Conservation (phyloP, 1,284 basidiomycete species). For the Cutaneotrichosporon sp. region DNA sequence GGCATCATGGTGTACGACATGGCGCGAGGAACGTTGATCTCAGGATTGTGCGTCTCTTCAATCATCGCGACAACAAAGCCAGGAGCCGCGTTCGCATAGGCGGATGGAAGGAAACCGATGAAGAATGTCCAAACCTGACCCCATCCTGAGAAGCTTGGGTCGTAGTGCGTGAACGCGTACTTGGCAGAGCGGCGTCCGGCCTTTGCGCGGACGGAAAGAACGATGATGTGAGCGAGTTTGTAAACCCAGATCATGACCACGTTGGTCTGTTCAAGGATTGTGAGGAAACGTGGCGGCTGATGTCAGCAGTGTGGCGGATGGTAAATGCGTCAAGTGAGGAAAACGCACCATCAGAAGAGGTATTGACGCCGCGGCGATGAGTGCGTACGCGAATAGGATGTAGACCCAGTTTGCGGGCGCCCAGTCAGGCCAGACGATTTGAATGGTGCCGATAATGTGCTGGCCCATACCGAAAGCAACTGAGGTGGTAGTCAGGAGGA, state of each 20-base stretch:
- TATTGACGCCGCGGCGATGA: slow-evolving; percentile 15
- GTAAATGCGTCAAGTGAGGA: background rate
- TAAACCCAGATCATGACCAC: slow-evolving; percentile 17
- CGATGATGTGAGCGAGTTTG: slow-evolving; percentile 20
- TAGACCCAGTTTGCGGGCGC: slow-evolving; percentile 19
- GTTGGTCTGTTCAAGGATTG: slow-evolving; percentile 17
- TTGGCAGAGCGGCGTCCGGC: slow-evolving; percentile 19
- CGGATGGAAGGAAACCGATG: slow-evolving; percentile 24
- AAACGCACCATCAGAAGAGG: slow-evolving; percentile 15
- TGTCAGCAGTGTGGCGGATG: background rate
- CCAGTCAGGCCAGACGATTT: slow-evolving; percentile 23
- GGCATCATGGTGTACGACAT: slow-evolving; percentile 24
- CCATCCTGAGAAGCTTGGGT: slow-evolving; percentile 20
- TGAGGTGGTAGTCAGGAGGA: slow-evolving; percentile 18
- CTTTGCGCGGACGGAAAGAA: slow-evolving; percentile 19
- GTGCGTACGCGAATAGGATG: slow-evolving; percentile 20
- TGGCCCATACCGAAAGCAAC: slow-evolving; percentile 23
- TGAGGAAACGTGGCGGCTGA: slow-evolving; percentile 11
- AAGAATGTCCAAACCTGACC: slow-evolving; percentile 24
- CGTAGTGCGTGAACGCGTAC: slow-evolving; percentile 26
- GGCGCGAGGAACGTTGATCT: slow-evolving; percentile 18
- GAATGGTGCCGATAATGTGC: slow-evolving; percentile 22
- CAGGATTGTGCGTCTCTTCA: slow-evolving; percentile 20
- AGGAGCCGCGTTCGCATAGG: slow-evolving; percentile 18
- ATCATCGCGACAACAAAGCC: slow-evolving; percentile 26